These are phyloP conservation scores for Aspergillus sojae DNA, from an alignment of 2,329 filamentous ascomycete species.

Conservation along the genomic window DNA sequence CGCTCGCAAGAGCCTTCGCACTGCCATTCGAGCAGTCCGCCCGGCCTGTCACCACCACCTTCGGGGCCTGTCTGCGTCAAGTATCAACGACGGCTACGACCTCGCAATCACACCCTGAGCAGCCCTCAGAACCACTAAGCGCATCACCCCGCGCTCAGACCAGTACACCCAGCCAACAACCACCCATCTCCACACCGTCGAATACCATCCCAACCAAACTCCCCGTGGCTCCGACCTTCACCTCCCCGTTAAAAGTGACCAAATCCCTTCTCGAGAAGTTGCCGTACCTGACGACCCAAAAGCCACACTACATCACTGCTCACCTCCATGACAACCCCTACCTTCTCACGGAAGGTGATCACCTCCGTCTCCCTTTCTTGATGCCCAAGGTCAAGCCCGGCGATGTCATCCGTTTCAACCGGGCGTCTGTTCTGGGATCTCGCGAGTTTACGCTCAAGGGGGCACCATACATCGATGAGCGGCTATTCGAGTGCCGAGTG, in stretches of 20 bases:
- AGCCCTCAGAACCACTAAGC: slow-evolving; percentile 33
- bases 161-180: slow-evolving; percentile 20
- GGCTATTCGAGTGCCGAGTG: slow-evolving; percentile 81
- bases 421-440: slow-evolving; percentile 78
- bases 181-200: slow-evolving; percentile 14
- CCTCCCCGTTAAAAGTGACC: slow-evolving; percentile 42
- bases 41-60: slow-evolving; percentile 20
- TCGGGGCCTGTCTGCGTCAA: slow-evolving; percentile 48
- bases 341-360: slow-evolving; percentile 65
- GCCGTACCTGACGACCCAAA: slow-evolving; percentile 47
- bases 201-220: slow-evolving; percentile 33
- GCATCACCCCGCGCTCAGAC: slow-evolving; percentile 30
- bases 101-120: slow-evolving; percentile 36
- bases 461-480: slow-evolving; percentile 77
- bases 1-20: slow-evolving; percentile 32
- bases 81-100: slow-evolving; percentile 31
- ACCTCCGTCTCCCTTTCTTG: slow-evolving; percentile 74
- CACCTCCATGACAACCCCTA: slow-evolving; percentile 54
- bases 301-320: slow-evolving; percentile 51
- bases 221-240: slow-evolving; percentile 42
- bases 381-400: slow-evolving; percentile 78
- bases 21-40: slow-evolving; percentile 28
- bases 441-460: slow-evolving; percentile 89
- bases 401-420: slow-evolving; percentile 84
- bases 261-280: slow-evolving; percentile 46